phyloP scores from a whole-genome alignment of 495 filamentous ascomycete genomes.

The Penicillium robsamsonii region DNA sequence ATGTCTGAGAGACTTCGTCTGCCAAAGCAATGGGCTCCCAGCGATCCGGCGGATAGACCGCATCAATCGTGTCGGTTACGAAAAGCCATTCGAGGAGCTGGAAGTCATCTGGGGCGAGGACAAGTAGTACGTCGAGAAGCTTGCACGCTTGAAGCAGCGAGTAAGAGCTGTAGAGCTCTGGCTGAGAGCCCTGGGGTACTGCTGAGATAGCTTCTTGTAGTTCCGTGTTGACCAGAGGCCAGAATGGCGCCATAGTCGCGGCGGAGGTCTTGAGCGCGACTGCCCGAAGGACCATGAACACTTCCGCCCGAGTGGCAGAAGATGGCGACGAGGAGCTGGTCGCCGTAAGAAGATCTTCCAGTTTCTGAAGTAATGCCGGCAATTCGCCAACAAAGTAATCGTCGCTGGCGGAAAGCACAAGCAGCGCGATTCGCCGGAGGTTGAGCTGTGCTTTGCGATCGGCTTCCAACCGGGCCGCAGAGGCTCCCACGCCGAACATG shows the following conservation, averaged over 20 bases:
- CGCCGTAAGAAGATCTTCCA: constrained; percentile 83
- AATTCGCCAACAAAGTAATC: constrained; percentile 82
- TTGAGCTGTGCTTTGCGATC: constrained; percentile 92
- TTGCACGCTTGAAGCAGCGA: constrained; percentile 88
- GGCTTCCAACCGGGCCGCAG: constrained; percentile 88
- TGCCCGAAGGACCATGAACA: constrained; percentile 85
- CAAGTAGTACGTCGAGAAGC: constrained; percentile 78
- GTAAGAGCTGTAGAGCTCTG: constrained; percentile 72
- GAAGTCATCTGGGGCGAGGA: constrained; percentile 90
- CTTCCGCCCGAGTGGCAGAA: constrained; percentile 79
- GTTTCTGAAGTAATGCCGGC: constrained; percentile 69
- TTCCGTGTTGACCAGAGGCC: constrained; percentile 87
- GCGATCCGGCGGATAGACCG: constrained; percentile 78
- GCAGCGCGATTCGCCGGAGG: constrained; percentile 73
- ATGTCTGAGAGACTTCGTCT: constrained; percentile 79
- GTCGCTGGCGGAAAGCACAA: constrained; percentile 67
- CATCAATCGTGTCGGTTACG: constrained; percentile 94
- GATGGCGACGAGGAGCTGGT: constrained; percentile 88
- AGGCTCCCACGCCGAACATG: constrained; percentile 95
- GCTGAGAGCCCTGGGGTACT: constrained; percentile 64
- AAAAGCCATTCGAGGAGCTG: constrained; percentile 96
- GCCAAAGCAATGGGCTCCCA: constrained; percentile 74
- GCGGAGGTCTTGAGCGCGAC: constrained; percentile 72
- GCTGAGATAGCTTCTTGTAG: constrained; percentile 79
- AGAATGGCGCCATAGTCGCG: constrained; percentile 75